Conservation (phyloP, 1,284 basidiomycete species). For the Pseudozyma tsukubaensis region DNA sequence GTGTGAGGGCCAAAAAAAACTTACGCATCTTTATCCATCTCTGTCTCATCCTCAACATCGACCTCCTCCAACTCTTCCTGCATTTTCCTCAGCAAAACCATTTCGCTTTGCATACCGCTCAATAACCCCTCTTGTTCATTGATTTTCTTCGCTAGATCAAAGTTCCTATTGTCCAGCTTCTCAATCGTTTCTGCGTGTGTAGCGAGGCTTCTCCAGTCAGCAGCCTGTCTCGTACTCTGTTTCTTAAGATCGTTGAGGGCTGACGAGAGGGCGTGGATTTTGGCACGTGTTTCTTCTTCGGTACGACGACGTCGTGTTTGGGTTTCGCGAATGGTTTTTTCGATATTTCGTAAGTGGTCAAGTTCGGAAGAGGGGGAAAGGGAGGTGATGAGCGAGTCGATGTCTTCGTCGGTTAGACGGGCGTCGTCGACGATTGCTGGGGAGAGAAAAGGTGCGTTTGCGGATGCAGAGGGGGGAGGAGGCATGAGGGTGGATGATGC, state of each 20-base stretch:
- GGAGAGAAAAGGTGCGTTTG: background rate
- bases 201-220: conserved; percentile 55
- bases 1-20: conserved; percentile 9
- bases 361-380: conserved; percentile 42
- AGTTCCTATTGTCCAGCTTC: conserved; percentile 58
- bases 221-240: conserved; percentile 48
- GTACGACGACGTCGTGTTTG: conserved; percentile 18
- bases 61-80: conserved; percentile 51
- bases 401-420: conserved; percentile 41
- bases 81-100: conserved; percentile 41
- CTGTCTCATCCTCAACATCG: conserved; percentile 53
- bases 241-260: conserved; percentile 45
- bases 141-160: conserved; percentile 60
- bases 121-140: conserved; percentile 59
- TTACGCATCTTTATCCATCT: conserved; percentile 58
- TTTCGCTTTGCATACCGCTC: conserved; percentile 47
- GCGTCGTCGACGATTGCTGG: conserved; percentile 20
- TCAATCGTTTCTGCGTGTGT: conserved; percentile 48
- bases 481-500: conserved; percentile 17
- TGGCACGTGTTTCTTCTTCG: conserved; percentile 37
- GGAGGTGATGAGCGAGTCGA: conserved; percentile 41
- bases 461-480: conserved; percentile 2
- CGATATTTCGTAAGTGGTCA: conserved; percentile 40
- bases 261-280: conserved; percentile 43
- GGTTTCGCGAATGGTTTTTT: conserved; percentile 47